Evolutionary conservation across 2,329 filamentous ascomycete genomes (phyloP).

Genomic region (Chrysosporium queenslandicum): DNA sequence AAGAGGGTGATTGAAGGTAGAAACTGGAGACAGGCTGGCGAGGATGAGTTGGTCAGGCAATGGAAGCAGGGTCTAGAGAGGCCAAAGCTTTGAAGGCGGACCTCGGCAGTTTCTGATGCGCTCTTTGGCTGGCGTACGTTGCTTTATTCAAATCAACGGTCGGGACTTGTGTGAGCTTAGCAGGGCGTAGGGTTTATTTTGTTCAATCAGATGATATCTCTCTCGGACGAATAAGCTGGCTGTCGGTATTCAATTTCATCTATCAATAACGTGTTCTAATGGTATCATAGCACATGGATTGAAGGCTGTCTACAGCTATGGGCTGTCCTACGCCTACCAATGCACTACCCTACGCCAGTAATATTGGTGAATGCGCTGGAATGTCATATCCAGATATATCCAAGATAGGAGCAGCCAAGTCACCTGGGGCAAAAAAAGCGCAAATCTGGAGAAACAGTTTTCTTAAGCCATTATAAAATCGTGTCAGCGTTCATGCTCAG

Average conservation of each 20-base stretch:
- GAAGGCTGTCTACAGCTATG: neutral
- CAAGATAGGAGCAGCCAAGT: neutral
- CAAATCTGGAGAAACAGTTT: neutral
- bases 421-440: neutral
- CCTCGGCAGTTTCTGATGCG: neutral
- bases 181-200: neutral
- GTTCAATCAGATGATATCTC: neutral
- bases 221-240: too few relatives aligned
- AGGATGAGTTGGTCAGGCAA: constrained; percentile 26
- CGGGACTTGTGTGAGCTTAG: neutral
- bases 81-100: constrained; percentile 1
- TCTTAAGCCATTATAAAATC: neutral
- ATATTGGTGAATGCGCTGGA: too few relatives aligned
- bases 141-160: neutral
- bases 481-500: constrained; percentile 9
- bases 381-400: too few relatives aligned
- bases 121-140: too few relatives aligned
- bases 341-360: too few relatives aligned
- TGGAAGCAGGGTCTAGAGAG: constrained; percentile 22
- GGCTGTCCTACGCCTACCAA: too few relatives aligned
- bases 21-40: constrained; percentile 28
- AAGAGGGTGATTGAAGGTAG: constrained; percentile 22
- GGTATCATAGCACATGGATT: neutral
- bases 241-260: too few relatives aligned
- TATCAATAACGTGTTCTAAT: too few relatives aligned